phyloP scores from a whole-genome alignment of 768 basidiomycete species.

The Mrakia blollopis region DNA sequence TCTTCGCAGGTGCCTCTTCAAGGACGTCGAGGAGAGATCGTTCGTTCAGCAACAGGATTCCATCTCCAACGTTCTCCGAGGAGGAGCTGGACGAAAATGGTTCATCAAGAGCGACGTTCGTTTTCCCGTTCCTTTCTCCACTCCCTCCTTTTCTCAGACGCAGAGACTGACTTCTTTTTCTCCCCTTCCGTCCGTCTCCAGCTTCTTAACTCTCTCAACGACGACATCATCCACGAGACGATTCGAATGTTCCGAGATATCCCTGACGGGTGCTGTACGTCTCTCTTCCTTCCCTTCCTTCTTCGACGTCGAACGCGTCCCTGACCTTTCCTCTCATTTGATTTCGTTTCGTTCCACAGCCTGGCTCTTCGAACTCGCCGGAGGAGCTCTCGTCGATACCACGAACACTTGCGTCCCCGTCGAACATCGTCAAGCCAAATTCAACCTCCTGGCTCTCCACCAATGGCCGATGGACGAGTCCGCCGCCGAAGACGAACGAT shows the following conservation, averaged over 20 bases:
- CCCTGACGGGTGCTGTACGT: slow-evolving; percentile 86
- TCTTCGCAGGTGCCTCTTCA: slow-evolving; percentile 58
- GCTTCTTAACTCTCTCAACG: slow-evolving; percentile 73
- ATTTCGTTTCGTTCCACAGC: slow-evolving; percentile 46
- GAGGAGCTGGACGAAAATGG: slow-evolving; percentile 54
- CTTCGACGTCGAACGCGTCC: background rate
- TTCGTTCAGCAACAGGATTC: slow-evolving; percentile 88
- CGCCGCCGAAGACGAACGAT: slow-evolving; percentile 69
- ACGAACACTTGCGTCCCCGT: slow-evolving; percentile 65
- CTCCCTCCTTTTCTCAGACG: slow-evolving; percentile 50
- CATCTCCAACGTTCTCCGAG: slow-evolving; percentile 80
- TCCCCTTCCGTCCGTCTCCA: slow-evolving; percentile 37
- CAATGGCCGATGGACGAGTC: slow-evolving; percentile 71
- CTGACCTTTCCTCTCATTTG: background rate
- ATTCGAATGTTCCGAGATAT: slow-evolving; percentile 74
- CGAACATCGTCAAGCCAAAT: slow-evolving; percentile 69
- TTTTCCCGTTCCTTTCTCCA: background rate
- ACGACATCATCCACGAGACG: slow-evolving; percentile 78
- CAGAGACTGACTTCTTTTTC: background rate
- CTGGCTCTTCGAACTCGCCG: slow-evolving; percentile 88
- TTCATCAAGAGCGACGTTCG: slow-evolving; percentile 42
- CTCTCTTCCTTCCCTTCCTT: background rate
- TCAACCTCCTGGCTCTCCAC: slow-evolving; percentile 82
- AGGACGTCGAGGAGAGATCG: slow-evolving; percentile 84
- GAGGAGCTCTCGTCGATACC: slow-evolving; percentile 65